A percentile compares a stretch with the other conserved stretches of the same genome.
Evolutionary conservation across 768 basidiomycete genomes (phyloP).

Genomic region (Austroboletus eburneus): DNA sequence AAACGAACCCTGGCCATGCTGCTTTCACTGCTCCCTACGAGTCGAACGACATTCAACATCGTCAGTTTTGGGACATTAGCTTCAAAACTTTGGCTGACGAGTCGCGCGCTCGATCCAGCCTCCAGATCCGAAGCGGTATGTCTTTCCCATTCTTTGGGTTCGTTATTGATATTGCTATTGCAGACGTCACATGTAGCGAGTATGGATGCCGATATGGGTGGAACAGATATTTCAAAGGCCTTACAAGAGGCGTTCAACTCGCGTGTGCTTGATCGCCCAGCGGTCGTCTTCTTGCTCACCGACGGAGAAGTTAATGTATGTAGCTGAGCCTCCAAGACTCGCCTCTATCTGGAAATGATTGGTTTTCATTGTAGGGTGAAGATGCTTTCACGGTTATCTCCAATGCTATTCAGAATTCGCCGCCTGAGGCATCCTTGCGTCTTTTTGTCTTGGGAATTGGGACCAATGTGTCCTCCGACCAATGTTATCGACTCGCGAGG

Average conservation of each 20-base stretch:
- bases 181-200: conserved; percentile 38
- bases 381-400: too few relatives aligned
- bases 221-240: conserved; percentile 48
- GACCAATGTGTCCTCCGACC: conserved; percentile 41
- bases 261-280: conserved; percentile 36
- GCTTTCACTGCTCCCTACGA: conserved; percentile 44
- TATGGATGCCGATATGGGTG: conserved; percentile 44
- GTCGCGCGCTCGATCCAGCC: conserved; percentile 28
- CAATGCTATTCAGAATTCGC: conserved; percentile 31
- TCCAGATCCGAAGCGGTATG: conserved; percentile 37
- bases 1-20: conserved; percentile 45
- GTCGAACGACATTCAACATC: conserved; percentile 50
- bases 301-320: conserved; percentile 44
- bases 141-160: neutral
- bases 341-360: neutral
- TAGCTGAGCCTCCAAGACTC: neutral
- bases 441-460: conserved; percentile 62
- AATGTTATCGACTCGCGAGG: conserved; percentile 52
- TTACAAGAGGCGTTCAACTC: conserved; percentile 36
- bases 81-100: conserved; percentile 34
- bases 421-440: conserved; percentile 35
- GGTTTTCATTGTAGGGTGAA: too few relatives aligned
- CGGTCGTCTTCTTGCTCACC: conserved; percentile 54
- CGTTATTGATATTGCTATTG: conserved; percentile 5
- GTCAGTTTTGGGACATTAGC: conserved; percentile 43